Evolutionary conservation across 805 yeast species (phyloP).

Genomic region (Metschnikowia gelsemii): DNA sequence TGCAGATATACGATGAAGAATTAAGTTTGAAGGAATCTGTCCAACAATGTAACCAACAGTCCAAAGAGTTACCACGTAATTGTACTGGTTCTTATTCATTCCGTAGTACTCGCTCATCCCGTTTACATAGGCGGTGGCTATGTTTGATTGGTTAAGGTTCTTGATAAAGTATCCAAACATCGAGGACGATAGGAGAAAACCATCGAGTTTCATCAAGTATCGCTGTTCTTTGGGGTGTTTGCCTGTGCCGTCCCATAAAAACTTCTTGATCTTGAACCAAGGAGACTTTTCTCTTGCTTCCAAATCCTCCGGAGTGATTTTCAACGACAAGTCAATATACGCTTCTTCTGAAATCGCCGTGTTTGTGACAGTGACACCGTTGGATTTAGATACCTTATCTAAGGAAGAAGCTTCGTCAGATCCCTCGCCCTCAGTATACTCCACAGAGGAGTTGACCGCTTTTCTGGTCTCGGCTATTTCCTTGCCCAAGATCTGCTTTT

Average conservation of each 20-base stretch:
- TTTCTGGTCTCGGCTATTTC: constrained; percentile 10
- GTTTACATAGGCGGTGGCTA: constrained; percentile 21
- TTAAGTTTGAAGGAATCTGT: constrained; percentile 20
- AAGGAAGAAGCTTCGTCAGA: not conserved
- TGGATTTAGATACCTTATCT: not conserved
- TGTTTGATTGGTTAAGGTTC: constrained; percentile 20
- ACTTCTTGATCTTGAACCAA: constrained; percentile 25
- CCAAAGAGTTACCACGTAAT: constrained; percentile 19
- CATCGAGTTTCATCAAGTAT: constrained; percentile 36
- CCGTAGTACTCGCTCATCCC: constrained; percentile 20
- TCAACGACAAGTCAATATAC: constrained; percentile 12
- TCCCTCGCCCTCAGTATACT: not conserved
- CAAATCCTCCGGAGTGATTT: constrained; percentile 20
- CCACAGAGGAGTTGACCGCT: not conserved
- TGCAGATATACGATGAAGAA: constrained; percentile 43
- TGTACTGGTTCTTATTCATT: constrained; percentile 21
- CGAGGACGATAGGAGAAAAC: constrained; percentile 25
- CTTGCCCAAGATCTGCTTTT: constrained; percentile 10
- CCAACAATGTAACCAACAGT: constrained; percentile 20
- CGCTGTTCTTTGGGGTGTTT: constrained; percentile 38
- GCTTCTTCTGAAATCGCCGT: constrained; percentile 5
- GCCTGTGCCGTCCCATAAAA: constrained; percentile 40
- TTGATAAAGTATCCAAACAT: constrained; percentile 23
- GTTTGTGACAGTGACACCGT: constrained; percentile 2
- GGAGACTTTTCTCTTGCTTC: constrained; percentile 21